Conservation (phyloP, 2,329 filamentous ascomycete genomes). For the Myrmaecium sp. region DNA sequence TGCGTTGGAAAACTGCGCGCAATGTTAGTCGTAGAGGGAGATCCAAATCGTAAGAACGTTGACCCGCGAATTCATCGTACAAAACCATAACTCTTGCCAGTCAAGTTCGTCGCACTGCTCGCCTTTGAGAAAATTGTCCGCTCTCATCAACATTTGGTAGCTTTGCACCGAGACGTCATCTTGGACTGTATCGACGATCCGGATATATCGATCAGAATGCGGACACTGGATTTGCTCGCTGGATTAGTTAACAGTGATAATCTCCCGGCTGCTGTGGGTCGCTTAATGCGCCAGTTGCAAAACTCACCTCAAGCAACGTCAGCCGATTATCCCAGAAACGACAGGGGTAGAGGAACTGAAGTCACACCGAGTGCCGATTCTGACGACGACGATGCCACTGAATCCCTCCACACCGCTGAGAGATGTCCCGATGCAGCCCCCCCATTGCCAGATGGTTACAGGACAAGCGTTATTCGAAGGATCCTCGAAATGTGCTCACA, state of each 20-base stretch:
- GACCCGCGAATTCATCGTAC: no score
- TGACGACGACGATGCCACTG: conserved; percentile 40
- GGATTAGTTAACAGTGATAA: conserved; percentile 89
- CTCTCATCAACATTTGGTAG: conserved; percentile 76
- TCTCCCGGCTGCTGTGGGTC: conserved; percentile 65
- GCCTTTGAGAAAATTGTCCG: conserved; percentile 90
- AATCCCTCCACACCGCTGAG: conserved; percentile 34
- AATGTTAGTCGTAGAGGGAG: conserved; percentile 86
- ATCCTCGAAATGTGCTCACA: conserved; percentile 81
- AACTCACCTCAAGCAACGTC: conserved; percentile 44
- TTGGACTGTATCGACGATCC: conserved; percentile 89
- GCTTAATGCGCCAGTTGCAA: conserved; percentile 67
- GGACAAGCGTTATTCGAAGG: conserved; percentile 60
- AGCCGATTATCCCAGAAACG: conserved; percentile 27
- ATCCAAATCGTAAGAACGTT: conserved; percentile 62
- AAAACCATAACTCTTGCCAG: conserved; percentile 26
- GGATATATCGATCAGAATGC: conserved; percentile 88
- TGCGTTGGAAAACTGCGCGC: conserved; percentile 86
- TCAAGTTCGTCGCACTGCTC: conserved; percentile 92
- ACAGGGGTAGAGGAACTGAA: conserved; percentile 24
- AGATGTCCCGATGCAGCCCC: conserved; percentile 32
- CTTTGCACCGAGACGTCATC: conserved; percentile 89
- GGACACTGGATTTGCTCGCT: conserved; percentile 78
- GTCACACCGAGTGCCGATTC: conserved; percentile 35
- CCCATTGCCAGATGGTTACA: conserved; percentile 72